Conservation (phyloP, 108 stramenopile genomes). For the Cylindrotheca closterium region DNA sequence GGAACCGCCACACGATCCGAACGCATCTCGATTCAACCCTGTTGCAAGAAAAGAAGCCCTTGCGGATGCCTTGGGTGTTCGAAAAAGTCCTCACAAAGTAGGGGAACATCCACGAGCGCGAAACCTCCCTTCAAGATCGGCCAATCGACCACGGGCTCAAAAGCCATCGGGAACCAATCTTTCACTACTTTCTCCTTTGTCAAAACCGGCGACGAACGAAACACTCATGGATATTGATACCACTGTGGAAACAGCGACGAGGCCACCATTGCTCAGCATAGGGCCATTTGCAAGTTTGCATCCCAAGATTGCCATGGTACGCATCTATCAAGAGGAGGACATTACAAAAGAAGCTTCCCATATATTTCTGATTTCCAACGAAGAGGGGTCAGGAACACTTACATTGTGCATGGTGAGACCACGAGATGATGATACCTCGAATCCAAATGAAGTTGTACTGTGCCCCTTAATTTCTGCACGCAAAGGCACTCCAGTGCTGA, state of each 20-base stretch:
- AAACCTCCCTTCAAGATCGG: neutral
- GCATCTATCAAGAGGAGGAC: slow-evolving; percentile 30
- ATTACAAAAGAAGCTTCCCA: slow-evolving; percentile 3
- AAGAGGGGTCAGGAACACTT: slow-evolving; percentile 20
- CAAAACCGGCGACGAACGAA: slow-evolving; percentile 5
- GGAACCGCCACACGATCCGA: neutral
- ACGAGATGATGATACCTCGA: neutral
- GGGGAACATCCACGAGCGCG: slow-evolving; percentile 4
- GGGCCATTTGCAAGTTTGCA: slow-evolving; percentile 36
- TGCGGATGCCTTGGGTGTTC: slow-evolving; percentile 55
- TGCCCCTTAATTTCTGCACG: slow-evolving; percentile 9
- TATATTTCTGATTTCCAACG: slow-evolving; percentile 40
- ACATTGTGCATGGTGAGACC: slow-evolving; percentile 22
- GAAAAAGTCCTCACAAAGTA: slow-evolving; percentile 29
- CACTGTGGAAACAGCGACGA: slow-evolving; percentile 5
- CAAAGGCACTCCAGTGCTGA: neutral
- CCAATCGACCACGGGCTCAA: neutral
- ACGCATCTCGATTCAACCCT: neutral
- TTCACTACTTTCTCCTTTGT: slow-evolving; percentile 29
- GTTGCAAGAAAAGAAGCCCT: slow-evolving; percentile 39
- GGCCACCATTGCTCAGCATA: slow-evolving; percentile 12
- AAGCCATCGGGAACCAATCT: slow-evolving; percentile 10
- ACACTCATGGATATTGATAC: slow-evolving; percentile 19
- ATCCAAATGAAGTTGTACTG: slow-evolving; percentile 11
- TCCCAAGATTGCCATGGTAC: slow-evolving; percentile 21